Conservation (phyloP, 148 eudicot species). For the Salicornia ramosissima region DNA sequence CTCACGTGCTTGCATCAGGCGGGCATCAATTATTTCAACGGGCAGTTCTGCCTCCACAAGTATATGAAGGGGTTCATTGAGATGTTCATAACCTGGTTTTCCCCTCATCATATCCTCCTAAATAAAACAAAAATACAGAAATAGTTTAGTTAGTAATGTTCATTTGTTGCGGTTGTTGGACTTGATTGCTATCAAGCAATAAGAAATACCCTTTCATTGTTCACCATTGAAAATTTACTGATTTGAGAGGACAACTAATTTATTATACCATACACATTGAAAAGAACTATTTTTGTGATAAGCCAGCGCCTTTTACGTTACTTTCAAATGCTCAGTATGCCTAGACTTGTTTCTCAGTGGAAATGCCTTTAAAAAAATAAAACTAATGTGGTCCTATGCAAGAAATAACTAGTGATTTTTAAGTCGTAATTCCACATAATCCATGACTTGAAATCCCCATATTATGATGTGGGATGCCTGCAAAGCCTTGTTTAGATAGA, state of each 20-base stretch:
- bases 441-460: no score
- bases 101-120: slow-evolving; percentile 99
- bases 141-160: slow-evolving; percentile 11
- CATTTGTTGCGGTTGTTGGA: background rate
- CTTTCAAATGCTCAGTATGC: background rate
- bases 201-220: no score
- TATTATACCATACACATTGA: background rate
- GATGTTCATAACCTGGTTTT: slow-evolving; percentile 95
- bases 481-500: no score
- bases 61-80: slow-evolving; percentile 94
- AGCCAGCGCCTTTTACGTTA: background rate
- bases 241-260: background rate
- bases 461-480: no score
- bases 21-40: slow-evolving; percentile 83
- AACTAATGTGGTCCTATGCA: no score
- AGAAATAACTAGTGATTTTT: no score
- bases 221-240: no score
- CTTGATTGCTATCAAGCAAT: background rate
- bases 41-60: slow-evolving; percentile 95
- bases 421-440: no score
- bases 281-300: background rate
- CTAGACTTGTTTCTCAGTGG: background rate
- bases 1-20: slow-evolving; percentile 88
- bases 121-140: background rate
- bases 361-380: no score